A percentile compares a stretch with the other conserved stretches of the same genome.
Conservation (phyloP, 441 rosid species). For the Populus hybrid region DNA sequence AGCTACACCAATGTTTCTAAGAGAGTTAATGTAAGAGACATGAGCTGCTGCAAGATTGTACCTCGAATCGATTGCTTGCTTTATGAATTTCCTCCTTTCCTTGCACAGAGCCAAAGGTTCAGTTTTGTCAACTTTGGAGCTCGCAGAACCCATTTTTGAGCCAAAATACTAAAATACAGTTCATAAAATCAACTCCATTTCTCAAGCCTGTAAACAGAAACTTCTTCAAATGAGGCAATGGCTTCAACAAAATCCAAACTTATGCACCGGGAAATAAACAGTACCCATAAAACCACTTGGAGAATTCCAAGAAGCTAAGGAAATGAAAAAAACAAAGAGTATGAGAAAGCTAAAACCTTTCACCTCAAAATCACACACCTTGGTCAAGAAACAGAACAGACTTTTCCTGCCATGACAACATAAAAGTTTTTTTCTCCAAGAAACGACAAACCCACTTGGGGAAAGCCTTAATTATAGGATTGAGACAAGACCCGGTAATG, state of each 20-base stretch:
- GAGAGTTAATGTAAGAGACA: slow-evolving; percentile 73
- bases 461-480: neutral
- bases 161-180: slow-evolving; percentile 21
- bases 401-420: neutral
- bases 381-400: slow-evolving; percentile 6
- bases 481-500: slow-evolving; percentile 6
- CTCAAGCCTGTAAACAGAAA: slow-evolving; percentile 12
- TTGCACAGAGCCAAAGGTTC: slow-evolving; percentile 71
- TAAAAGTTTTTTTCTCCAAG: neutral
- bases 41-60: slow-evolving; percentile 85
- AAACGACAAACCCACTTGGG: slow-evolving; percentile 13
- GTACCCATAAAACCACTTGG: neutral
- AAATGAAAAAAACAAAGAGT: neutral
- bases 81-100: slow-evolving; percentile 64
- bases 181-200: slow-evolving; percentile 26
- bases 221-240: slow-evolving; percentile 8
- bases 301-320: neutral
- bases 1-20: slow-evolving; percentile 66
- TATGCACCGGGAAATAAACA: neutral
- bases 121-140: slow-evolving; percentile 55
- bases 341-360: slow-evolving; percentile 9
- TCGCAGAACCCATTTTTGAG: slow-evolving; percentile 63
- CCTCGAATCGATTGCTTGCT: slow-evolving; percentile 77
- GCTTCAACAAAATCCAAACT: neutral
- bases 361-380: slow-evolving; percentile 3